Percentiles rank a stretch among this genome's conserved stretches.
phyloP scores from a whole-genome alignment of 176 grass and related monocot genomes.

The Lolium perenne region DNA sequence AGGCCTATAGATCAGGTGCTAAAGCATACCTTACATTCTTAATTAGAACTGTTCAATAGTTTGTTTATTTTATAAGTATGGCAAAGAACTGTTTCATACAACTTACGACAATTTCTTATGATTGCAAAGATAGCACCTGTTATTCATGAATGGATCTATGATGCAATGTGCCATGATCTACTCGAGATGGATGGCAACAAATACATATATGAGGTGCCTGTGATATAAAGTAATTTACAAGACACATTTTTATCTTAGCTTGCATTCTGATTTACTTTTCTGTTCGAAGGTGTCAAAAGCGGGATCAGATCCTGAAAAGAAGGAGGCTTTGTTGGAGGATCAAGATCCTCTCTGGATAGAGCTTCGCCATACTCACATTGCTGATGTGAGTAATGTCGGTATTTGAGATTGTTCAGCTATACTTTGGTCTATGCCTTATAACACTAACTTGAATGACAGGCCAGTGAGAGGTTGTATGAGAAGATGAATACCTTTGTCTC shows the following conservation, averaged over 20 bases:
- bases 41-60: constrained; percentile 11
- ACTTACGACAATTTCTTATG: constrained; percentile 52
- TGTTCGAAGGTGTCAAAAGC: constrained; percentile 71
- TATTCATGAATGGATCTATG: constrained; percentile 99
- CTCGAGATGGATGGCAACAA: constrained; percentile 93
- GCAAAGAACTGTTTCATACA: constrained; percentile 22
- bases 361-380: constrained; percentile 95
- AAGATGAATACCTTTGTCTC: constrained; percentile 84
- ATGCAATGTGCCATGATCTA: constrained; percentile 96
- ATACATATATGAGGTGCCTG: constrained; percentile 85
- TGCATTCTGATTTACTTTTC: constrained; percentile 37
- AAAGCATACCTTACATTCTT: constrained; percentile 28
- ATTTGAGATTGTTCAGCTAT: constrained; percentile 2
- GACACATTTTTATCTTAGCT: constrained; percentile 8
- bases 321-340: constrained; percentile 88
- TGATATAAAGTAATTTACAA: constrained; percentile 22
- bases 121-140: constrained; percentile 88
- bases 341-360: constrained; percentile 95
- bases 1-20: constrained; percentile 92
- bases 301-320: constrained; percentile 71
- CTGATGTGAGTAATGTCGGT: constrained; percentile 72
- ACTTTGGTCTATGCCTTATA: constrained; percentile 36
- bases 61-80: constrained; percentile 22
- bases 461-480: constrained; percentile 91
- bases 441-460: constrained; percentile 58